Evolutionary conservation across 2,329 filamentous ascomycete genomes (phyloP), one percentile per base, ranked within the genome.

Genomic region (Colletotrichum sansevieriae): DNA sequence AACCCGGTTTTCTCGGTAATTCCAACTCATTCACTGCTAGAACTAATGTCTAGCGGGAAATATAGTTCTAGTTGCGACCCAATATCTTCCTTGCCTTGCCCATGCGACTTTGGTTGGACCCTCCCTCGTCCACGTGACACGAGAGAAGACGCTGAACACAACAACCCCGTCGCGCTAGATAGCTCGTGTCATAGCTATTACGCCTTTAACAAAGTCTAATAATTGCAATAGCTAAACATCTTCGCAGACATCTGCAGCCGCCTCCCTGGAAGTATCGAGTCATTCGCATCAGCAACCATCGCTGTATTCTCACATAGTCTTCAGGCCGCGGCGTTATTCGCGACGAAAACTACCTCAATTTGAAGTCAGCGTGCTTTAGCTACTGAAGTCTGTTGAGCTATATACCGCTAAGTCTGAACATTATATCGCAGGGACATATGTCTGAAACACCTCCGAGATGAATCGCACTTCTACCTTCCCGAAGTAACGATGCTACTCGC

Each of bases 371-470:
- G 5, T 44, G 41, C 0, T 44, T 44, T 9, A 44, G 41, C 41
- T n/a, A 44, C 41, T 44, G 41, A 44, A 44, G 41, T n/a, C 41
- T 44, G 41, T 44, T 44, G 41, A n/a, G 41, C 41, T n/a, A 44
- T 9, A 44, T n/a, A 44, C 41, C 13, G 41, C 41, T n/a, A 44
- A 44, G 41, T 44, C 41, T 0, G 0, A 44, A 44, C 41, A n/a
- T 44, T 9, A 44, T 44, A n/a, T 44, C 41, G 41, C 41, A 9
- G 5, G 41, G 41, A 44, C 5, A 44, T 44, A n/a, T n/a, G 41
- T 44, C 41, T 8, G 41, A 44, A 44, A 44, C 41, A n/a, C n/a
- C n/a, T n/a, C n/a, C n/a, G n/a, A n/a, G n/a, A n/a, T n/a, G n/a
- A n/a, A n/a, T n/a, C n/a, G n/a, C n/a, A n/a, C n/a, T n/a, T n/a